Conservation (phyloP, 345 rosid genomes). For the Eucalyptus albens region DNA sequence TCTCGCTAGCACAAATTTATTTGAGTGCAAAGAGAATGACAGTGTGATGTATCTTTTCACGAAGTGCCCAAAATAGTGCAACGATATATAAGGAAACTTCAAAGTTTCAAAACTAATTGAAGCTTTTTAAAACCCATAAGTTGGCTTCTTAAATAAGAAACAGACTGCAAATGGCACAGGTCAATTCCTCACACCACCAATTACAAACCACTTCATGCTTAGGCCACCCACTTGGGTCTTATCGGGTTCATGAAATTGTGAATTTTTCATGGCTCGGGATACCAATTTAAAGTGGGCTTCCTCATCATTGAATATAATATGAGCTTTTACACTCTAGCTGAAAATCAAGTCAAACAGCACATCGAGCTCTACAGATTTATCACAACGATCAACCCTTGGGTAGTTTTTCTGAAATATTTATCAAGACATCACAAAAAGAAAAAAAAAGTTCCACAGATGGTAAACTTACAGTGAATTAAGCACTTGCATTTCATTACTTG, state of each 20-base stretch:
- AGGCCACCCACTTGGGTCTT: not conserved
- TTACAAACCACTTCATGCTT: not conserved
- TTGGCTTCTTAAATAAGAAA: not conserved
- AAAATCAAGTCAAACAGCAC: not conserved
- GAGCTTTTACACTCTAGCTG: not conserved
- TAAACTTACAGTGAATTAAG: not conserved
- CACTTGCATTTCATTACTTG: not conserved
- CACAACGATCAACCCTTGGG: not conserved
- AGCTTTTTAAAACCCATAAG: not conserved
- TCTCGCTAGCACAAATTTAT: not conserved
- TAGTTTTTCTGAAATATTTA: not conserved
- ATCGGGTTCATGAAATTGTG: not conserved
- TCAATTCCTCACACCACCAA: not conserved
- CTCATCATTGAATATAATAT: not conserved
- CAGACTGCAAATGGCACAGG: not conserved
- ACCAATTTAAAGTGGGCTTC: not conserved
- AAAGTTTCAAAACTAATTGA: not conserved
- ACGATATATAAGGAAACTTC: not conserved
- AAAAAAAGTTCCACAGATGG: not conserved
- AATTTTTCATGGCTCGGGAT: not conserved
- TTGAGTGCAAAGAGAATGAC: not conserved
- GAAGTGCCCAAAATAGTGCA: not conserved
- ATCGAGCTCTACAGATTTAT: not conserved
- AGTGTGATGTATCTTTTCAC: not conserved
- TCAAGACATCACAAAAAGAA: not conserved